These are phyloP conservation scores for Lentinus brumalis DNA, from an alignment of 768 basidiomycete genomes.

Conservation along the genomic window DNA sequence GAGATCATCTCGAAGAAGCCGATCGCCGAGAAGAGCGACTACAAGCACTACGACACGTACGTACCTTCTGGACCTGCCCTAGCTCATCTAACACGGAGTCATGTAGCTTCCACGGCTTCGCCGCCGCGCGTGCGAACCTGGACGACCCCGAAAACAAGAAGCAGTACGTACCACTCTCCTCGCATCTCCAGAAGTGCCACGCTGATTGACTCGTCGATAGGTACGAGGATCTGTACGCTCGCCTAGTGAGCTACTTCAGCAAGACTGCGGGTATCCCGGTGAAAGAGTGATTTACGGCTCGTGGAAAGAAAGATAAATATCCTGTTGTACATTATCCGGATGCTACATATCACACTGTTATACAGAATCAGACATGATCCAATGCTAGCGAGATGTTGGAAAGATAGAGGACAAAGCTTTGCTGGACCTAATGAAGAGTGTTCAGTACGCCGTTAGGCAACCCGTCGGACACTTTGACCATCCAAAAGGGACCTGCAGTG, in stretches of 20 bases:
- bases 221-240: constrained; percentile 59
- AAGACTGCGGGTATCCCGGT: constrained; percentile 27
- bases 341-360: not conserved
- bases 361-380: not conserved
- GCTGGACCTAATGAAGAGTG: constrained; percentile 3
- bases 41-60: constrained; percentile 46
- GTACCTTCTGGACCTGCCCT: constrained; percentile 5
- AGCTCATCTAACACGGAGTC: not conserved
- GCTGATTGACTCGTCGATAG: constrained; percentile 24
- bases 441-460: constrained; percentile 28
- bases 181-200: not conserved
- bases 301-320: not conserved
- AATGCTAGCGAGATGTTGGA: not conserved
- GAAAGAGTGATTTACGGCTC: not conserved
- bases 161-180: constrained; percentile 39
- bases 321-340: not conserved
- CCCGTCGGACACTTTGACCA: constrained; percentile 53
- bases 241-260: constrained; percentile 49
- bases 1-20: constrained; percentile 50
- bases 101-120: constrained; percentile 62
- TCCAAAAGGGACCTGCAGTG: constrained; percentile 66
- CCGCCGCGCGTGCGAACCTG: constrained; percentile 62
- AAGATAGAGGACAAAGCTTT: not conserved
- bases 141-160: constrained; percentile 57
- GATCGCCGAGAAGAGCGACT: constrained; percentile 49